phyloP scores from a whole-genome alignment of 1,284 basidiomycete genomes.

The Tylopilus sp. region DNA sequence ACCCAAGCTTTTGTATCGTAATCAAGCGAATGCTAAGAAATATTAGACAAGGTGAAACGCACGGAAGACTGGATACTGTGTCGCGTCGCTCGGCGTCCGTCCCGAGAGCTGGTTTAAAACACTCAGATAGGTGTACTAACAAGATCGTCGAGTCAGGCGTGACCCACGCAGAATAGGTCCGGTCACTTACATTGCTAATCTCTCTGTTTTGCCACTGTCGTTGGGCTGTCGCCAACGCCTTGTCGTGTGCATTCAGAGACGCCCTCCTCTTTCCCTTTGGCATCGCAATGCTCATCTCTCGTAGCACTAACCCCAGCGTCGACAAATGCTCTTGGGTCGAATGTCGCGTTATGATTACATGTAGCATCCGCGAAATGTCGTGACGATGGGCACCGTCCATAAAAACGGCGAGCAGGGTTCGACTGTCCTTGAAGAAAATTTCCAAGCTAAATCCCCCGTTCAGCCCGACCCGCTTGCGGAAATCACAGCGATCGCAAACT shows the following conservation, averaged over 20 bases:
- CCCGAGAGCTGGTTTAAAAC: slow-evolving; percentile 88
- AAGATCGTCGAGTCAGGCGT: not conserved
- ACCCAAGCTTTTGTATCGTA: slow-evolving; percentile 66
- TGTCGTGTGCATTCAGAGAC: slow-evolving; percentile 40
- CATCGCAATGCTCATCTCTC: slow-evolving; percentile 31
- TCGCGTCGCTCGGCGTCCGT: slow-evolving; percentile 90
- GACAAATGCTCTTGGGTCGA: slow-evolving; percentile 28
- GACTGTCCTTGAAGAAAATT: slow-evolving; percentile 85
- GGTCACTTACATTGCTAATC: slow-evolving; percentile 74
- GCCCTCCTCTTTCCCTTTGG: slow-evolving; percentile 39
- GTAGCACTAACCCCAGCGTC: slow-evolving; percentile 22
- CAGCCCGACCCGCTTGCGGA: not conserved
- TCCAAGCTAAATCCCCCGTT: slow-evolving; percentile 57
- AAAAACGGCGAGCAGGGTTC: slow-evolving; percentile 79
- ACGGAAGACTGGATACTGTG: slow-evolving; percentile 96
- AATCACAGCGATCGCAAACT: slow-evolving; percentile 31
- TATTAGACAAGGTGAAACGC: slow-evolving; percentile 28
- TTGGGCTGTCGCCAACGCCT: slow-evolving; percentile 67
- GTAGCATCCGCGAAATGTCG: slow-evolving; percentile 62
- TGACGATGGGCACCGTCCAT: slow-evolving; percentile 63
- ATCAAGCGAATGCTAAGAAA: not conserved
- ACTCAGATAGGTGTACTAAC: slow-evolving; percentile 81
- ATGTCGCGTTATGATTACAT: slow-evolving; percentile 41
- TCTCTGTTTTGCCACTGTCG: slow-evolving; percentile 82
- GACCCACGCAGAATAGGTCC: not conserved